A percentile compares a stretch with the other conserved stretches of the same genome.
Evolutionary conservation across 2,329 filamentous ascomycete genomes (phyloP).

Genomic region (Epichloe festucae): DNA sequence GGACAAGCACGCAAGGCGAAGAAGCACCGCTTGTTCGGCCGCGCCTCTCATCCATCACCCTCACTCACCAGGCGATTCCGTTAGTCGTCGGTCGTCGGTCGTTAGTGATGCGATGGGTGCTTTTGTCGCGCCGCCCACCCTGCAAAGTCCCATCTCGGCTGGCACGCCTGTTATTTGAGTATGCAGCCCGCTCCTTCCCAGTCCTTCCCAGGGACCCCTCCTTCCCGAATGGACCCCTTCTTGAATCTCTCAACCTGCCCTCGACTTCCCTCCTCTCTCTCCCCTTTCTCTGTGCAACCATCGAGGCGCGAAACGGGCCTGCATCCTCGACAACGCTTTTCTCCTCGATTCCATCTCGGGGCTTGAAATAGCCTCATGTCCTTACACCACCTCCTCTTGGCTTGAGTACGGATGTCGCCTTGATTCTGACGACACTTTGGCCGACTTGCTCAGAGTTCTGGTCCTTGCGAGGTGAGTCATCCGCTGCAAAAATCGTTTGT

Average conservation of each 20-base stretch:
- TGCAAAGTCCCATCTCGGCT: neutral
- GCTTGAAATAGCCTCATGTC: conserved; percentile 4
- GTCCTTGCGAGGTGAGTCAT: conserved; percentile 7
- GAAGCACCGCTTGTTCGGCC: no score
- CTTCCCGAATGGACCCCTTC: conserved; percentile 5
- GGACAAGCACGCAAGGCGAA: neutral
- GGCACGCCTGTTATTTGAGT: neutral
- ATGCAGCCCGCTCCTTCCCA: conserved; percentile 2
- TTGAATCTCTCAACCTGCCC: neutral
- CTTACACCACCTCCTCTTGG: neutral
- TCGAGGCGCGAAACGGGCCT: conserved; percentile 1
- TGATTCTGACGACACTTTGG: neutral
- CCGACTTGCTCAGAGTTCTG: neutral
- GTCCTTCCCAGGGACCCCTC: conserved; percentile 2
- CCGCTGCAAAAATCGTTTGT: neutral
- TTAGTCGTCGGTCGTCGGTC: no score
- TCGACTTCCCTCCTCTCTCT: neutral
- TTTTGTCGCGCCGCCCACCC: no score
- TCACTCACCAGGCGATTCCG: no score
- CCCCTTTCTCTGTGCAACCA: conserved; percentile 4
- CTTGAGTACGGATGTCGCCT: neutral
- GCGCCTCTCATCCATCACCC: no score
- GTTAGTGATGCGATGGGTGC: no score
- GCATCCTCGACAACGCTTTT: neutral
- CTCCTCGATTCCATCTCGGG: neutral